Base-by-base conservation (phyloP, 371 early-diverging fungal genomes). In the Lichtheimia ramosa region DNA sequence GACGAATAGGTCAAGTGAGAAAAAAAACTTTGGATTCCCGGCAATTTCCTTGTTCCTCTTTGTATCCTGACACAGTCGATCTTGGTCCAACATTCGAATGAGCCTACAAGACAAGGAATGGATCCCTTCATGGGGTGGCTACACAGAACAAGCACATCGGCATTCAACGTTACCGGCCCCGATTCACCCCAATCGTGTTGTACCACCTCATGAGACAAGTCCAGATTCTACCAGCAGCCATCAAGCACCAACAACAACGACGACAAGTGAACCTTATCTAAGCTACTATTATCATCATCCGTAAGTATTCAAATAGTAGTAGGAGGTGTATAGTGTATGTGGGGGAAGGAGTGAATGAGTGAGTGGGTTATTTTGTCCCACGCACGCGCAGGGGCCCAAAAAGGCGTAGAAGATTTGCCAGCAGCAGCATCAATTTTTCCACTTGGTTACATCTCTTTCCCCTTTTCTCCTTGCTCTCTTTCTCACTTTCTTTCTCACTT, bases 71-170 rank as follows among this genome's bases (percentile, higher is more conserved):
- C 5, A 34, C 5, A 8, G 34, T 8, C 34, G 34, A 34, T 34
- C 34, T 34, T 8, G n/a, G 25, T 10, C 34, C 34, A 34, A 4
- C 10, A 10, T 34, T 2, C 34, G 53, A 63, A 63, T 63, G 63
- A 52, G 56, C 49, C 39, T 58, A 16, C 63, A 63, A 41, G 63
- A 63, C 21, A 63, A 63, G 58, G 57, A 63, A 51, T 63, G 63
- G 63, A 53, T 48, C 15, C 41, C 58, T 48, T 23, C 63, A 21
- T 46, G 46, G 46, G 46, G 18, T 6, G 46, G 46, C 46, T 46
- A 46, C 46, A 18, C 46, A 18, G 18, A 46, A 21, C 46, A 46
- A 34, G 34, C 34, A 8, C 6, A 34, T 20, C 55, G 59, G 10
- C 56, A 59, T 42, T 42, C 59, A 7, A 48, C 55, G 55, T 46